Evolutionary conservation across 1,284 basidiomycete species (phyloP), one percentile per base, ranked within the genome.

Genomic region (Gomphus sp.): DNA sequence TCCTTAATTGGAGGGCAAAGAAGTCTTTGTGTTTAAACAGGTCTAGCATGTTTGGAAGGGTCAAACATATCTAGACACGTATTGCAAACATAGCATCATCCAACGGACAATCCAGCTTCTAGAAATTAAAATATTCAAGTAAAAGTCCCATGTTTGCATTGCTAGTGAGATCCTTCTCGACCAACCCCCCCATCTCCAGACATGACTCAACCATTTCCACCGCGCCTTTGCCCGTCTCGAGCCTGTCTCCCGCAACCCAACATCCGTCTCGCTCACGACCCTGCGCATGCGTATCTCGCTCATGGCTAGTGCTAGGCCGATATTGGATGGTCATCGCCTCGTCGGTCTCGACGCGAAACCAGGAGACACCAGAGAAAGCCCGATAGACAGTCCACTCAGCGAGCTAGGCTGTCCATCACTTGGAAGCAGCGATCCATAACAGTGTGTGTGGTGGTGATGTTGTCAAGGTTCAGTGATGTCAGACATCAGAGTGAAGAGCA

Each of bases 321-420:
- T 55, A 63, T 61, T 12, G 63, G 75, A 75, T n/a, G 68, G 61
- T 47, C 74, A 69, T 65, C 80, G 69, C 63, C 80, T 78, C 53
- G 73, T 69, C 31, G 84, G 83, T 51, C 81, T 74, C 56, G 87
- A 76, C 31, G 78, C 12, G n/a, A n/a, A n/a, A n/a, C n/a, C n/a
- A n/a, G n/a, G n/a, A n/a, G n/a, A n/a, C n/a, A n/a, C n/a, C n/a
- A 87, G 84, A 25, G 84, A 87, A 50, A 89, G 66, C 4, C 87
- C 87, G 62, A 89, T 89, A 62, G 84, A 82, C 70, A 89, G 82
- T 7, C 85, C 85, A 4, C 77, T 74, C 31, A 60, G 37, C 34
- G 60, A 50, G 33, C 58, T 48, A 18, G 50, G 37, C 25, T 37
- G 47, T 14, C 48, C 51, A 7, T 58, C 57, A 41, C 28, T 45